A percentile compares a stretch with the other conserved stretches of the same genome.
These are phyloP conservation scores for Xylariaceae sp. DNA, from an alignment of 2,329 filamentous ascomycete species.

Conservation along the genomic window DNA sequence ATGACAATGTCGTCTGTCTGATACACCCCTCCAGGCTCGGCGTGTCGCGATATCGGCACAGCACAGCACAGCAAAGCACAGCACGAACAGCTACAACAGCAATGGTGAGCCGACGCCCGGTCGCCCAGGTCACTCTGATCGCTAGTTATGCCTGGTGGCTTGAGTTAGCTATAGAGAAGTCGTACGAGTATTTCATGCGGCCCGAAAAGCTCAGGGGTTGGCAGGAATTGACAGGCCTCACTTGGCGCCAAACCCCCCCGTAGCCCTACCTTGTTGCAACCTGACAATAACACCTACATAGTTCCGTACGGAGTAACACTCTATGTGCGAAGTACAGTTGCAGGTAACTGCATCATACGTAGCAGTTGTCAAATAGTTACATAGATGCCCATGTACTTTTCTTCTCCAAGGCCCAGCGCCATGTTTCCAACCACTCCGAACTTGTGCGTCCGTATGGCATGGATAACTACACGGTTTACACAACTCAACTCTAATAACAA, in stretches of 20 bases:
- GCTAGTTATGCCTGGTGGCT: neutral
- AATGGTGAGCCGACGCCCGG: neutral
- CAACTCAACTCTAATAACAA: too few species aligned
- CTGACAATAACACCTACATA: conserved; percentile 2
- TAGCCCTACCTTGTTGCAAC: conserved; percentile 5
- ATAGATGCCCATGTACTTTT: too few species aligned
- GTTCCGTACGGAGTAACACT: too few species aligned
- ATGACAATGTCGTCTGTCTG: neutral
- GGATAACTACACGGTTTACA: neutral
- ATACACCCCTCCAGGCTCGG: neutral
- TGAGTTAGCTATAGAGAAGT: neutral
- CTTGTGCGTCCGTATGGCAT: neutral
- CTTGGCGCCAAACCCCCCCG: neutral
- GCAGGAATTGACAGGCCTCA: neutral
- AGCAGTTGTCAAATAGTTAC: too few species aligned
- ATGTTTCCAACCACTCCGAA: conserved; percentile 1
- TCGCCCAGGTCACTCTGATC: neutral
- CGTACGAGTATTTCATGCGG: conserved; percentile 10
- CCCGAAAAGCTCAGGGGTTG: neutral
- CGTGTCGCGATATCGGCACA: conserved; percentile 15
- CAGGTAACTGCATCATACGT: too few species aligned
- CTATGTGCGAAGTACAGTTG: too few species aligned
- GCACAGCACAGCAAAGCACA: too few species aligned
- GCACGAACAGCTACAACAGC: neutral
- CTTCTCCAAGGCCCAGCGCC: conserved; percentile 11